Percentiles rank a stretch among this genome's conserved stretches.
Conservation (phyloP, 768 basidiomycete genomes). For the Trametes coccinea region DNA sequence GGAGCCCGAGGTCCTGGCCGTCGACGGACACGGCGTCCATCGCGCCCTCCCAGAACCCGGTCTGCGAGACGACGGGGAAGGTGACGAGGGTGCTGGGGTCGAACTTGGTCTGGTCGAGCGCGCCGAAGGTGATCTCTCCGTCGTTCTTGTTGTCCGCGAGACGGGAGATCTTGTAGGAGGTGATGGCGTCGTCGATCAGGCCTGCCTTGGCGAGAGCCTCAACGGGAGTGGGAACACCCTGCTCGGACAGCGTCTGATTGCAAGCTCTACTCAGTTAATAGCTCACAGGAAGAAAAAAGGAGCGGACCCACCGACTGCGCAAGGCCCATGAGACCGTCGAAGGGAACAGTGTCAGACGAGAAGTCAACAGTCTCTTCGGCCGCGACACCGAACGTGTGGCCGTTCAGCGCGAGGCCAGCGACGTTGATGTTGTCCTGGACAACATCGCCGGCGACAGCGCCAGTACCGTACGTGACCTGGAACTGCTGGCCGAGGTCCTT, state of each 20-base stretch:
- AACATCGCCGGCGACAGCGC: conserved; percentile 63
- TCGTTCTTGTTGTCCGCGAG: conserved; percentile 68
- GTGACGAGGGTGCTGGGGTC: conserved; percentile 56
- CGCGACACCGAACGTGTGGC: conserved; percentile 71
- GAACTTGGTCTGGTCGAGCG: conserved; percentile 70
- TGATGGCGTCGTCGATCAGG: conserved; percentile 62
- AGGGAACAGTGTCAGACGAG: conserved; percentile 46
- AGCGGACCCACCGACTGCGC: conserved; percentile 58
- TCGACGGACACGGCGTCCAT: conserved; percentile 62
- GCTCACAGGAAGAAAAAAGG: conserved; percentile 3
- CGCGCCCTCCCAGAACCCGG: conserved; percentile 80
- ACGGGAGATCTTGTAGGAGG: conserved; percentile 80
- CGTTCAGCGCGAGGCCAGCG: conserved; percentile 57
- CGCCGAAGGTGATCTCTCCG: conserved; percentile 83
- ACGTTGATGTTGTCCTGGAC: conserved; percentile 63
- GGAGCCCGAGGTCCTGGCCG: conserved; percentile 50
- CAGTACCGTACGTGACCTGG: conserved; percentile 68
- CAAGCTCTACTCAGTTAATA: neutral
- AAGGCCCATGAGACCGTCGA: conserved; percentile 79
- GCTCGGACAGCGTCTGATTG: conserved; percentile 58
- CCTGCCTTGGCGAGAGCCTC: conserved; percentile 64
- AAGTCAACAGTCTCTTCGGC: conserved; percentile 62
- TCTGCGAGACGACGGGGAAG: conserved; percentile 58
- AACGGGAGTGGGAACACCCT: conserved; percentile 65
- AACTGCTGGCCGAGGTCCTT: conserved; percentile 51